Evolutionary conservation across 495 filamentous ascomycete species (phyloP).

Genomic region (Cairneyella variabilis): DNA sequence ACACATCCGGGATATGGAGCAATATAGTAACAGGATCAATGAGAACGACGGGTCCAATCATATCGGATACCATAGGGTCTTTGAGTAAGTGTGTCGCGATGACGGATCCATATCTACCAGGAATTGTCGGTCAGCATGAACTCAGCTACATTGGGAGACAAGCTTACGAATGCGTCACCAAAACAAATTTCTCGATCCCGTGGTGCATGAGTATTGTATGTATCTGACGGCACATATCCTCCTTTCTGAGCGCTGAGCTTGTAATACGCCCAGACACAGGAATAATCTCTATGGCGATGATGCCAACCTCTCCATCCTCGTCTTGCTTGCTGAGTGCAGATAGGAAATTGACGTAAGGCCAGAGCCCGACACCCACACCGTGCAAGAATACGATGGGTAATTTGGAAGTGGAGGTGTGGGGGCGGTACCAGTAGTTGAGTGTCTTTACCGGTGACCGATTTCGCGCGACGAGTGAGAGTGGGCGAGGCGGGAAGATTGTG

Average conservation of each 20-base stretch:
- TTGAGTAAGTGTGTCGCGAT: constrained; percentile 42
- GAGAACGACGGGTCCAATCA: constrained; percentile 23
- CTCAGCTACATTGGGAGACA: too few relatives aligned
- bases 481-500: constrained; percentile 41
- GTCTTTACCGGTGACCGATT: constrained; percentile 36
- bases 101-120: constrained; percentile 39
- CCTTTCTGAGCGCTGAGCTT: constrained; percentile 23
- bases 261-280: constrained; percentile 43
- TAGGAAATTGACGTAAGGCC: constrained; percentile 53
- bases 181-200: constrained; percentile 32
- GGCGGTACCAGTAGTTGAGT: constrained; percentile 57
- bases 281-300: constrained; percentile 48
- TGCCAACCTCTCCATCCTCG: constrained; percentile 36
- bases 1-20: constrained; percentile 46
- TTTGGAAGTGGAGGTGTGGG: constrained; percentile 48
- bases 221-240: constrained; percentile 35
- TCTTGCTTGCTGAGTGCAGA: constrained; percentile 37
- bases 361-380: constrained; percentile 62
- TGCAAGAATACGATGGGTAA: constrained; percentile 59
- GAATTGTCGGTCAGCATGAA: too few relatives aligned
- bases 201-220: constrained; percentile 35
- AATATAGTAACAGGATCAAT: constrained; percentile 46
- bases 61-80: constrained; percentile 24
- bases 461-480: constrained; percentile 34
- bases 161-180: constrained; percentile 11